These are phyloP conservation scores for Pyracantha coccinea DNA, from an alignment of 331 rosid species.

Conservation along the genomic window DNA sequence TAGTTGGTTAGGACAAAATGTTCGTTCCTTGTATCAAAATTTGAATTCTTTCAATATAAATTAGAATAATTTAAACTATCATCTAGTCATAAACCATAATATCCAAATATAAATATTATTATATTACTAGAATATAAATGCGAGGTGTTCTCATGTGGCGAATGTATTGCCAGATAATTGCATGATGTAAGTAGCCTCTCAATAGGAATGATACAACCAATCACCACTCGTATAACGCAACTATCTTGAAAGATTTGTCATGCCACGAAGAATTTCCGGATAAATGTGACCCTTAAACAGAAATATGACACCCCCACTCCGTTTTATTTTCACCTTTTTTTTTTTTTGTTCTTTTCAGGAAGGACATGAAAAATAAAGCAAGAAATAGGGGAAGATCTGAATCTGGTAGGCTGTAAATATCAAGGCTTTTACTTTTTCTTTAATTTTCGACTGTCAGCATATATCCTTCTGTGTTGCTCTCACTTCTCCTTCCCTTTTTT, in stretches of 20 bases:
- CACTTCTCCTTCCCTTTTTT: constrained; percentile 24
- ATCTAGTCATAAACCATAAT: neutral
- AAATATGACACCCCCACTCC: neutral
- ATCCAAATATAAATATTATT: no score
- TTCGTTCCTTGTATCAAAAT: neutral
- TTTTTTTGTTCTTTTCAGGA: neutral
- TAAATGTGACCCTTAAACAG: neutral
- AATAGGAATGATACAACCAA: neutral
- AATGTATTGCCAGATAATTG: neutral
- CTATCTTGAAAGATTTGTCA: neutral
- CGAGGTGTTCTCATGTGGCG: neutral
- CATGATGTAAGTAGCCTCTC: neutral
- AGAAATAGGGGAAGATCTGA: constrained; percentile 24
- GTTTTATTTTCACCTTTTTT: neutral
- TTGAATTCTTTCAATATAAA: no score
- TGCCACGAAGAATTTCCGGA: neutral
- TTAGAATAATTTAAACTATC: no score
- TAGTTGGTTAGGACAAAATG: fast-evolving
- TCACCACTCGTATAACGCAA: neutral
- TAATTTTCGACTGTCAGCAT: constrained; percentile 26
- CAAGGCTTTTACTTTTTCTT: constrained; percentile 38
- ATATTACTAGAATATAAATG: neutral
- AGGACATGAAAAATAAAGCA: constrained; percentile 3
- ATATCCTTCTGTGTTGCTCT: constrained; percentile 8
- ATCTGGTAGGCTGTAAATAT: constrained; percentile 54